Conservation (phyloP, 768 basidiomycete genomes). For the Trametes meyenii region DNA sequence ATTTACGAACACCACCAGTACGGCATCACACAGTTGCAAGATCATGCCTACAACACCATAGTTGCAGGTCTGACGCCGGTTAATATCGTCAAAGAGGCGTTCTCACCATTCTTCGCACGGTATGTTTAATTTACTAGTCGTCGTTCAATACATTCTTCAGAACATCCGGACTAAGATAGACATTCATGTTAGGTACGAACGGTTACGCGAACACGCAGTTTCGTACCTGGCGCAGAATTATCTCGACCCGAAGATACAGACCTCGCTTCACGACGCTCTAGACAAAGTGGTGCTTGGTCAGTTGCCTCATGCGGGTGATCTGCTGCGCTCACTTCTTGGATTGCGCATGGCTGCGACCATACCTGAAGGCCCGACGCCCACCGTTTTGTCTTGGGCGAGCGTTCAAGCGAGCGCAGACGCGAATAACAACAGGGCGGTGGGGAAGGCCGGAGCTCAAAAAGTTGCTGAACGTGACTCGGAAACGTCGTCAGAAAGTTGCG, state of each 20-base stretch:
- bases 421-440: too few species aligned
- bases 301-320: constrained; percentile 11
- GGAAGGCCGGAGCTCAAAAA: too few species aligned
- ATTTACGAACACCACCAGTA: constrained; percentile 10
- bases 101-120: constrained; percentile 28
- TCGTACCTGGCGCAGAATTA: constrained; percentile 13
- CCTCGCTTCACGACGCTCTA: neutral
- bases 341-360: neutral
- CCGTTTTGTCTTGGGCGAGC: too few species aligned
- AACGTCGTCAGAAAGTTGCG: too few species aligned
- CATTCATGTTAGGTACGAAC: constrained; percentile 16
- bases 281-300: constrained; percentile 14
- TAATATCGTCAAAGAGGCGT: constrained; percentile 32
- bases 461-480: too few species aligned
- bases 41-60: constrained; percentile 16
- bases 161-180: neutral
- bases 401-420: too few species aligned
- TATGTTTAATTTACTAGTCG: constrained; percentile 13
- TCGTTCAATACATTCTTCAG: neutral
- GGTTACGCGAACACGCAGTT: constrained; percentile 20
- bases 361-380: too few species aligned
- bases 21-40: constrained; percentile 22
- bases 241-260: neutral
- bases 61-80: constrained; percentile 7
- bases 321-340: constrained; percentile 15